Percentiles rank a stretch among this genome's conserved stretches.
phyloP scores from a whole-genome alignment of 164 flowering plant species.

The Pachysandra terminalis region DNA sequence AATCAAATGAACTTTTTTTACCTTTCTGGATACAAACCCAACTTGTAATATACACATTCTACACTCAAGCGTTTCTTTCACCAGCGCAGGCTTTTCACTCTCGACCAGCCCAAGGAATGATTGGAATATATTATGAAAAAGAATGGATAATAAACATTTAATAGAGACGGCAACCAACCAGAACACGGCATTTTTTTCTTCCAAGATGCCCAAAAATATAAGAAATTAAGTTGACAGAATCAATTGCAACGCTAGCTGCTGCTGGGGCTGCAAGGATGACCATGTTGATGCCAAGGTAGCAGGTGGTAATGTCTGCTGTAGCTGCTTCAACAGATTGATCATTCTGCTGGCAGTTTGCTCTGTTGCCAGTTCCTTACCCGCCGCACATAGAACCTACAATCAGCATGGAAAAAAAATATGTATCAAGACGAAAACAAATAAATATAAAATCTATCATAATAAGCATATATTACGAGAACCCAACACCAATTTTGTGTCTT shows the following conservation, averaged over 20 bases:
- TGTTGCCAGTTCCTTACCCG: constrained; percentile 87
- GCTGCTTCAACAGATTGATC: constrained; percentile 79
- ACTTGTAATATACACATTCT: constrained; percentile 51
- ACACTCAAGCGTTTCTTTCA: constrained; percentile 20
- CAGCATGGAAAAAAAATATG: too few relatives aligned
- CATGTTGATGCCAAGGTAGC: constrained; percentile 75
- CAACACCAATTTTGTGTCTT: too few relatives aligned
- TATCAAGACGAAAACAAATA: too few relatives aligned
- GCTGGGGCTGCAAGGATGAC: constrained; percentile 95
- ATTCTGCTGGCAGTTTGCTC: constrained; percentile 85
- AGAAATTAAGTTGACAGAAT: constrained; percentile 58
- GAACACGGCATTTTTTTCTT: too few relatives aligned
- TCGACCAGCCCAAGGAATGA: constrained; percentile 25
- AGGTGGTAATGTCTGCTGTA: constrained; percentile 90
- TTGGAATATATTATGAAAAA: constrained; percentile 27
- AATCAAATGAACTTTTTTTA: too few relatives aligned
- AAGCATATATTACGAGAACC: too few relatives aligned
- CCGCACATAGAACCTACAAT: constrained; percentile 77
- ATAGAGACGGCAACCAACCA: constrained; percentile 11
- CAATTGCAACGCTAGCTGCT: constrained; percentile 83
- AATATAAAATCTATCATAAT: too few relatives aligned
- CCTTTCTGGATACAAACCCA: too few relatives aligned
- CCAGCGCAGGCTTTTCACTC: constrained; percentile 19
- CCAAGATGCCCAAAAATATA: constrained; percentile 1
- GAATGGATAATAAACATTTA: constrained; percentile 38